Base-by-base conservation (phyloP, 805 yeast genomes). In the Sugiyamaella floridensis region DNA sequence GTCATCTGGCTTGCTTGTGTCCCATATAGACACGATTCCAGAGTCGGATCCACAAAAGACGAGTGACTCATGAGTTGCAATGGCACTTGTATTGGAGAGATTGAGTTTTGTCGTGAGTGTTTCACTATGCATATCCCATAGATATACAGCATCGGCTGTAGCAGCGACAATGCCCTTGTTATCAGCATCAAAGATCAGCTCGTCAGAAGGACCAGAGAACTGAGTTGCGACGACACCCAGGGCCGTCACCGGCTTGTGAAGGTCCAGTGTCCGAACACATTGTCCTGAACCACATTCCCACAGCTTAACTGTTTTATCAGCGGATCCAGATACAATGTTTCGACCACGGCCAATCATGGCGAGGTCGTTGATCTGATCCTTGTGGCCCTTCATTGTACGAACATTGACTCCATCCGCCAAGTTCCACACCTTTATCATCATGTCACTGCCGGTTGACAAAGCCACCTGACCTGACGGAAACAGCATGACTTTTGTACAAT, bases 281-380 rank as follows among this genome's bases (percentile, higher is more conserved):
- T 60, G 50, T 1, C 83, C 88, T 1, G 76, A 61, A 0, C 86
- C 83, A 63, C 88, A 79, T 59, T 85, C 92, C 90, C 89, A 86
- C 40, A 87, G 61, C 43, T 69, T 72, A 1, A 83, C 70, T 0
- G 77, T 61, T 0, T 87, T 87, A 48, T 63, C 86, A 4, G 56
- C 49, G 6, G 80, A 75, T 10, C 81, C 69, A 6, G 84, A 76
- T 16, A 84, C 56, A 54, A 87, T 70, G 61, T 86, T 85, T 42
- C 92, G 69, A 0, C 95, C 95, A 15, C 78, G 68, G 0, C 81
- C 89, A 16, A 86, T 68, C 55, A 83, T 59, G 2, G 66, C 73
- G 1, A 79, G 55, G 56, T 73, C 83, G 1, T 79, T 76, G 11
- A 83, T 70, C 12, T 74, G 67, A 2, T 66, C 66, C 22, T 62